These are phyloP conservation scores for Xylaria acuta DNA, from an alignment of 495 filamentous ascomycete genomes.

Conservation along the genomic window DNA sequence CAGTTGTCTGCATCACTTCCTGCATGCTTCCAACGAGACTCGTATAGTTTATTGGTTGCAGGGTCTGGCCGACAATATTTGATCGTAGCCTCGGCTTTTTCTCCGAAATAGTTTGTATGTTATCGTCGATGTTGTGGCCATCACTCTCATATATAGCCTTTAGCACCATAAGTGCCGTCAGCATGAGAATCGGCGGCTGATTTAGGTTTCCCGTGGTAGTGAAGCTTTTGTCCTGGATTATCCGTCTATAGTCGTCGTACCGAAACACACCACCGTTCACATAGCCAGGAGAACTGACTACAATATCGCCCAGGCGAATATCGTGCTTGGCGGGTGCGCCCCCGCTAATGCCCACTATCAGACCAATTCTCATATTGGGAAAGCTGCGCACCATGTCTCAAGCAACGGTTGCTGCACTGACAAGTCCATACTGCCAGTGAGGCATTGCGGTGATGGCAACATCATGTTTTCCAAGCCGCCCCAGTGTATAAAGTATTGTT, in stretches of 20 bases:
- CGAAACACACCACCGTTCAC: conserved; percentile 44
- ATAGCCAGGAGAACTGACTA: conserved; percentile 42
- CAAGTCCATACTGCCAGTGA: conserved; percentile 47
- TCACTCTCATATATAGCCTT: conserved; percentile 18
- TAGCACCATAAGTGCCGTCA: conserved; percentile 29
- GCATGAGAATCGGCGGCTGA: conserved; percentile 36
- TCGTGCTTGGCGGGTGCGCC: conserved; percentile 46
- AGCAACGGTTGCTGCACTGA: conserved; percentile 39
- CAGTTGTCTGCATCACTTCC: conserved; percentile 36
- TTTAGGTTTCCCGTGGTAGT: conserved; percentile 35
- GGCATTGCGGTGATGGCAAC: conserved; percentile 52
- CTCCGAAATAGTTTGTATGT: conserved; percentile 46
- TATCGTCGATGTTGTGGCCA: conserved; percentile 41
- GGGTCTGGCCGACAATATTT: conserved; percentile 38
- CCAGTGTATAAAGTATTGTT: conserved; percentile 17
- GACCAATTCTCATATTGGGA: conserved; percentile 44
- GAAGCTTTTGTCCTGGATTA: conserved; percentile 29
- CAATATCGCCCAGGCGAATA: conserved; percentile 55
- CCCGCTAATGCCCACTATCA: conserved; percentile 59
- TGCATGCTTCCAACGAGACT: neutral
- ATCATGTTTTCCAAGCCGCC: conserved; percentile 16
- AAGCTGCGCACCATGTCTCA: conserved; percentile 49
- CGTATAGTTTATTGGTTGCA: conserved; percentile 46
- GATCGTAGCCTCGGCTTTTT: conserved; percentile 40
- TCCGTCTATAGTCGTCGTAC: conserved; percentile 47